Evolutionary conservation across 306 rosid species (phyloP).

Genomic region (Pterocarpus macrocarpus): DNA sequence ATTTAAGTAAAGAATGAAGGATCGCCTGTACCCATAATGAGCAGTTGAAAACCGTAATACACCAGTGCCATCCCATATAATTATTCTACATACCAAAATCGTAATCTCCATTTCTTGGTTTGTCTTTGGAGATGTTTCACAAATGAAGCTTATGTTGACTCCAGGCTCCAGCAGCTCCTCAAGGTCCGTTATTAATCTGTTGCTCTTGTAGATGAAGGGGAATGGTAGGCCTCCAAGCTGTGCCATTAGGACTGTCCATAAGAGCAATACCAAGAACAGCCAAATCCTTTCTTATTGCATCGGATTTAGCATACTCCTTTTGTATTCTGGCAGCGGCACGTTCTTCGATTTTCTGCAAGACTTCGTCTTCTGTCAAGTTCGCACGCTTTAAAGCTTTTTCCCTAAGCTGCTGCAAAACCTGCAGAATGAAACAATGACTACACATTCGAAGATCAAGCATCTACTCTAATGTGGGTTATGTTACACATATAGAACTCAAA

Average conservation of each 20-base stretch:
- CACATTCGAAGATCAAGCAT: background rate
- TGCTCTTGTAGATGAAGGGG: conserved; percentile 83
- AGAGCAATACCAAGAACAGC: conserved; percentile 81
- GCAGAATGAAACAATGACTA: conserved; percentile 31
- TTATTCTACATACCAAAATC: conserved; percentile 1
- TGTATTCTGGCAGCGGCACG: conserved; percentile 76
- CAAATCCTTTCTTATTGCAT: conserved; percentile 76
- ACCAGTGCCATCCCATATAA: background rate
- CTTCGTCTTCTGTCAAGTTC: conserved; percentile 72
- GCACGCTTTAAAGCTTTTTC: conserved; percentile 90
- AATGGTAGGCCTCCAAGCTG: conserved; percentile 90
- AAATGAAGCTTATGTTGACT: conserved; percentile 35
- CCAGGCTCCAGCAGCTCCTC: conserved; percentile 32
- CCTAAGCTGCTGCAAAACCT: conserved; percentile 81
- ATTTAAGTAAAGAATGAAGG: background rate
- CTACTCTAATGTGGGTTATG: background rate
- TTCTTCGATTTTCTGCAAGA: conserved; percentile 74
- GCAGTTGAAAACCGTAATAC: background rate
- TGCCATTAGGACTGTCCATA: conserved; percentile 91
- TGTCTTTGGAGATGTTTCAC: conserved; percentile 23
- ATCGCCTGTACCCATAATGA: background rate
- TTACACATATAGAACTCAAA: background rate
- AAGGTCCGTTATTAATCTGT: conserved; percentile 47
- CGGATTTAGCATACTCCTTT: conserved; percentile 87
- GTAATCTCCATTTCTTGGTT: conserved; percentile 17